Conservation (phyloP, 805 yeast genomes). For the Komagataella ulmi region DNA sequence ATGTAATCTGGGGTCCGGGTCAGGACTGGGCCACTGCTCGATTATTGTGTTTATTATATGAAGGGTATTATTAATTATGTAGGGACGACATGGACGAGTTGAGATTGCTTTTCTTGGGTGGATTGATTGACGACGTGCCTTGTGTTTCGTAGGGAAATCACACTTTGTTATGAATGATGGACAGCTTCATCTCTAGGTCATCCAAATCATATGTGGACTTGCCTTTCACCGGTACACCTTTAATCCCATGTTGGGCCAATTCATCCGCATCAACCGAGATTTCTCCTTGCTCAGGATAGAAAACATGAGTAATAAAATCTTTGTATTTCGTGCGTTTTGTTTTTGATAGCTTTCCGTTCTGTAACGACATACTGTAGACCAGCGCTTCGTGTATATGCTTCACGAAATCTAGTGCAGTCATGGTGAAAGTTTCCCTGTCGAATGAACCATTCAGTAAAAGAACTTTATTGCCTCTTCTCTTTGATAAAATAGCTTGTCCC, state of each 20-base stretch:
- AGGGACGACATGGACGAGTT: too few relatives aligned
- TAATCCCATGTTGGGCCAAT: background rate
- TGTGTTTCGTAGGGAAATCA: background rate
- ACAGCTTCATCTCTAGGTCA: background rate
- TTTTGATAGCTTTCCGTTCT: background rate
- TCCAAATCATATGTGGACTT: background rate
- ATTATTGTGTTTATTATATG: too few relatives aligned
- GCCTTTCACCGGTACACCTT: background rate
- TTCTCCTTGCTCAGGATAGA: background rate
- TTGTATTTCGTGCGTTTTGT: background rate
- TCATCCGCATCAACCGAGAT: background rate
- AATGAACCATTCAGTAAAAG: slow-evolving; percentile 58
- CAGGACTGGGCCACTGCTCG: background rate
- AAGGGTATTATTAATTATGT: too few relatives aligned
- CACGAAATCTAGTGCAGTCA: slow-evolving; percentile 48
- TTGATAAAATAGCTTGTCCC: slow-evolving; percentile 40
- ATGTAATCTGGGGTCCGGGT: background rate
- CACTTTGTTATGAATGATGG: background rate
- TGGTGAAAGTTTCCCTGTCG: slow-evolving; percentile 71
- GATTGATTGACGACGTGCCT: background rate
- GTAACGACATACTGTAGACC: slow-evolving; percentile 28
- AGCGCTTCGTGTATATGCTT: slow-evolving; percentile 42
- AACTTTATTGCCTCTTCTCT: slow-evolving; percentile 28
- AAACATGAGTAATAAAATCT: background rate
- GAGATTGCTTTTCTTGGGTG: too few relatives aligned